phyloP scores from a whole-genome alignment of 352 stramenopile genomes.

The Globisporangium alternatum region DNA sequence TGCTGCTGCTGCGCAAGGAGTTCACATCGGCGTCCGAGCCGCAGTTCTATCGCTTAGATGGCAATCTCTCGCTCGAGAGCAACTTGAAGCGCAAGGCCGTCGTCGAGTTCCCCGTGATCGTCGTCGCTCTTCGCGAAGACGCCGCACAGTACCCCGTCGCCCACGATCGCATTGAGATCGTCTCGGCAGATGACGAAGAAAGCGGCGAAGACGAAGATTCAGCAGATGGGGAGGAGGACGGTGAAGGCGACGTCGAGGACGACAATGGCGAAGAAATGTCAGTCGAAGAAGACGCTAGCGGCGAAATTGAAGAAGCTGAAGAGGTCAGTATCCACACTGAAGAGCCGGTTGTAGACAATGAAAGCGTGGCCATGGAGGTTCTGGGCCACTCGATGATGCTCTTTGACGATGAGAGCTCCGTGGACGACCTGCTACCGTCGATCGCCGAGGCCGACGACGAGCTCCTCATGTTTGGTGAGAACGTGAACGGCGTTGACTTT shows the following conservation, averaged over 20 bases:
- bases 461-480: constrained; percentile 17
- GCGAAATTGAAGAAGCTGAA: background rate
- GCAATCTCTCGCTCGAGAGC: constrained; percentile 55
- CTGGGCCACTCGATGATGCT: constrained; percentile 3
- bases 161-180: constrained; percentile 65
- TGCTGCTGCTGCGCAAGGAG: constrained; percentile 75
- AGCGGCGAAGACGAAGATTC: constrained; percentile 5
- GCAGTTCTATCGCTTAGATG: constrained; percentile 73
- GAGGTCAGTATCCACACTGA: background rate
- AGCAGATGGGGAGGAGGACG: background rate
- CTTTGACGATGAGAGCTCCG: constrained; percentile 13
- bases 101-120: constrained; percentile 79
- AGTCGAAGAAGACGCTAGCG: background rate
- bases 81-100: constrained; percentile 77
- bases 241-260: constrained; percentile 9
- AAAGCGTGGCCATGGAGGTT: background rate
- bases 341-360: background rate
- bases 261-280: constrained; percentile 1
- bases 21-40: constrained; percentile 63
- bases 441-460: constrained; percentile 19
- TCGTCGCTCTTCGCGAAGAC: constrained; percentile 42
- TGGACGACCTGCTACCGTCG: constrained; percentile 20
- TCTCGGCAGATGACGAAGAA: constrained; percentile 20
- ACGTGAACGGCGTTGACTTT: constrained; percentile 17
- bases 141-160: constrained; percentile 54